Base-by-base conservation (phyloP, 2,329 filamentous ascomycete species). In the Pestalotiopsis sp. region DNA sequence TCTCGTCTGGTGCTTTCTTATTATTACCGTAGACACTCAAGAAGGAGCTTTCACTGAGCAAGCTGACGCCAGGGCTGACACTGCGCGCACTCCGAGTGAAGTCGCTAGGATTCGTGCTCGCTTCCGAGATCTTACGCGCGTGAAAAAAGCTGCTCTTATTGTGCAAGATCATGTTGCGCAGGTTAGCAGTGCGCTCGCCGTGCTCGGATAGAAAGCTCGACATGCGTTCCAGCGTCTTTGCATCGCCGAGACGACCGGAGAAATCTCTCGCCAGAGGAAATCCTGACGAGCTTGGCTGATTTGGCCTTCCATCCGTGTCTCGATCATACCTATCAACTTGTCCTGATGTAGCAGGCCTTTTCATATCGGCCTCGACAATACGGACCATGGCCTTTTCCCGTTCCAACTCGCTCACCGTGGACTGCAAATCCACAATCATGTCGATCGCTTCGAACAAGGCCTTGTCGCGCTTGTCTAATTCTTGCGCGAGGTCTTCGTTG, bases 371-470 rank as follows among this genome's bases (percentile, higher is more conserved):
- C 64, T 88, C 86, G 13, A 89, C 80, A 39, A 82, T 82, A 41
- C 83, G 82, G 9, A 87, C 84, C 78, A 87, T 86, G 68, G 85
- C 82, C 38, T 86, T 82, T 72, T 91, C 88, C 62, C 80, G 80
- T 13, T 86, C 75, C 38, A 90, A 78, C 68, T 85, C 82, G 38
- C 89, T 86, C 1, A 91, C 78, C 70, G 85, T 85, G 5, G 87
- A 86, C 75, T 93, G 91, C 17, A 93, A 80, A 27, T 83, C 82
- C 64, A 91, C 86, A 71, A 93, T 93, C 82, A 93, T 89, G 36
- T 86, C 83, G 5, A 93, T 90, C 3, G 91, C 91, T 74, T 93
- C 91, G 70, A 90, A 88, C 1, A 93, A 84, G 4, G 91, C 91
- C 75, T 89, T 89, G 77, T 93, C 91, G 20, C 91, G 84, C 79